phyloP scores from a whole-genome alignment of 2,329 filamentous ascomycete species.

The Ophiocordyceps sinensis region DNA sequence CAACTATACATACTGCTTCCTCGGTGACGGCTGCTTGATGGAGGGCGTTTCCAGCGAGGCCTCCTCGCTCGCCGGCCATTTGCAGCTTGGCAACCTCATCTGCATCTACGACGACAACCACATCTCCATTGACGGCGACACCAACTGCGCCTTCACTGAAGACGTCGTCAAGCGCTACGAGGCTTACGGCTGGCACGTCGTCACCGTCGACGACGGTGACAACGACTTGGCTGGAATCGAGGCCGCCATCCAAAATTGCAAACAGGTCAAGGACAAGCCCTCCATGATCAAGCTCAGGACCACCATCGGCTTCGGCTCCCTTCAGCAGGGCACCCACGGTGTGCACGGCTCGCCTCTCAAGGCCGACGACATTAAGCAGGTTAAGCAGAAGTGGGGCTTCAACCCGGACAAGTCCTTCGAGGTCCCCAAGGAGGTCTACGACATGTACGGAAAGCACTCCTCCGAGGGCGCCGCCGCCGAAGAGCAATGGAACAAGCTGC shows the following conservation, averaged over 20 bases:
- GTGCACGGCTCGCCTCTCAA: constrained; percentile 96
- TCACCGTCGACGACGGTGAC: constrained; percentile 78
- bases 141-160: constrained; percentile 92
- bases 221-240: constrained; percentile 77
- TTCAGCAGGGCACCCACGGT: constrained; percentile 82
- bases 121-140: constrained; percentile 90
- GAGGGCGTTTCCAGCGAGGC: constrained; percentile 95
- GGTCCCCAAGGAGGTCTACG: constrained; percentile 90
- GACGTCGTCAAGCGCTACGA: constrained; percentile 92
- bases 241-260: constrained; percentile 70
- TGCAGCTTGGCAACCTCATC: constrained; percentile 96
- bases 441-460: constrained; percentile 73
- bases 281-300: constrained; percentile 93
- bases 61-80: constrained; percentile 80
- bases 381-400: constrained; percentile 94
- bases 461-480: constrained; percentile 78
- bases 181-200: constrained; percentile 89
- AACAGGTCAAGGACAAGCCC: constrained; percentile 89
- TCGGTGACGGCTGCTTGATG: constrained; percentile 97
- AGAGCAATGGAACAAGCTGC: constrained; percentile 87
- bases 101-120: constrained; percentile 97
- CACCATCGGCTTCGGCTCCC: constrained; percentile 92
- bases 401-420: constrained; percentile 86
- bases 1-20: constrained; percentile 96
- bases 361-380: constrained; percentile 80